Conservation (phyloP, 257 asterid species). For the Fraxinus anomala region DNA sequence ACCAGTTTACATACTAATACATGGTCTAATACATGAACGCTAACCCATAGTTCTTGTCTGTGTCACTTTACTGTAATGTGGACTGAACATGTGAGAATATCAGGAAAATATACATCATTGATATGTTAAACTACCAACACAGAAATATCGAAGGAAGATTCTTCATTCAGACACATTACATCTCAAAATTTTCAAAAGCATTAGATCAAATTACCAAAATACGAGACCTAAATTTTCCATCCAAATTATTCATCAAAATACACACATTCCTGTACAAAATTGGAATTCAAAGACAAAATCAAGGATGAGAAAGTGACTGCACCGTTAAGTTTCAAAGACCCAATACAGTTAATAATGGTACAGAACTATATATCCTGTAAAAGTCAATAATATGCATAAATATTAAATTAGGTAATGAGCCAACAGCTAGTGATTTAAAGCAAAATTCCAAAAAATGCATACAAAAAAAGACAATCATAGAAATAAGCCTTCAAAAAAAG, state of each 20-base stretch:
- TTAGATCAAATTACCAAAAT: conserved; percentile 8
- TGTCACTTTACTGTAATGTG: too few species aligned
- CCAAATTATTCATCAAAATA: conserved; percentile 18
- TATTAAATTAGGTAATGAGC: conserved; percentile 3
- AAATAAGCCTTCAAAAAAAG: conserved; percentile 12
- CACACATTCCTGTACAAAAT: background rate
- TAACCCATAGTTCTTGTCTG: too few species aligned
- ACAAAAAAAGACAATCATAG: conserved; percentile 16
- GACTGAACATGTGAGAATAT: background rate
- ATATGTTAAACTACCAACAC: background rate
- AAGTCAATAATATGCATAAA: background rate
- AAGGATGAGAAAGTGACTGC: conserved; percentile 13
- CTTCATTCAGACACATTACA: conserved; percentile 2
- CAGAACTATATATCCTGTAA: background rate
- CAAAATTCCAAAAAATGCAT: background rate
- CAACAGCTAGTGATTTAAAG: background rate
- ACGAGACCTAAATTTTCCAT: background rate
- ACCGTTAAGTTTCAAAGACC: conserved; percentile 8
- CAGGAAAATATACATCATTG: background rate
- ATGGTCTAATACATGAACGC: too few species aligned
- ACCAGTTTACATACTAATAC: background rate
- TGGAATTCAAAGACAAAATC: background rate
- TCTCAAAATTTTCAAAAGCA: background rate
- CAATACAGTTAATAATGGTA: background rate
- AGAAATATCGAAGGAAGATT: background rate